A percentile compares a stretch with the other conserved stretches of the same genome.
Evolutionary conservation across 345 rosid genomes (phyloP).

Genomic region (Citrus mangshanensis): DNA sequence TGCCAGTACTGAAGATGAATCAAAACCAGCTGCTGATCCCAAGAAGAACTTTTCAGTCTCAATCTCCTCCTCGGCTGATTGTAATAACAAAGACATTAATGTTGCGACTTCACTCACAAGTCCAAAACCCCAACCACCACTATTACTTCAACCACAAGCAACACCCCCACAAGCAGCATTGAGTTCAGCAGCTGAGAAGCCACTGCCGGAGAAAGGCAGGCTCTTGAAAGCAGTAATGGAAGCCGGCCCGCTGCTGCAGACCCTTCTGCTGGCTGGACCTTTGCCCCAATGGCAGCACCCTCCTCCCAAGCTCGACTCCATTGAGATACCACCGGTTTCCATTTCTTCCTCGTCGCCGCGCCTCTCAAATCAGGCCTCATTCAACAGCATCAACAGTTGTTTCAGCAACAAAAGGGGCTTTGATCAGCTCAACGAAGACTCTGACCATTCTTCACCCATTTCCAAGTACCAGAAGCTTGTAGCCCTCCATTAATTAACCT

Average conservation of each 20-base stretch:
- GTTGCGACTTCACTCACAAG: constrained; percentile 5
- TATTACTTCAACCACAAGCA: neutral
- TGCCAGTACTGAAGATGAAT: constrained; percentile 37
- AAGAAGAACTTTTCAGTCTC: neutral
- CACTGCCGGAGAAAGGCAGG: constrained; percentile 63
- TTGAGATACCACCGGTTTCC: constrained; percentile 63
- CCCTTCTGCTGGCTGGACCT: constrained; percentile 66
- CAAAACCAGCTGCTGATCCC: constrained; percentile 17
- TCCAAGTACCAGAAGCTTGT: constrained; percentile 26
- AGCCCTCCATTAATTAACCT: constrained; percentile 20
- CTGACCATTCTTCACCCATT: constrained; percentile 23
- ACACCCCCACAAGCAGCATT: constrained; percentile 13
- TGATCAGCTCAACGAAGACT: constrained; percentile 23
- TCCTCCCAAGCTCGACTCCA: constrained; percentile 55
- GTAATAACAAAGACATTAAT: neutral
- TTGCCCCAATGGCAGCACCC: constrained; percentile 85
- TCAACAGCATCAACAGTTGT: constrained; percentile 22
- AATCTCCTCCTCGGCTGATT: constrained; percentile 15
- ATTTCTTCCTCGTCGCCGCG: constrained; percentile 38
- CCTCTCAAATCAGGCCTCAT: constrained; percentile 25
- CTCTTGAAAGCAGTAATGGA: constrained; percentile 66
- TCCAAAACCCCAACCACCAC: constrained; percentile 4
- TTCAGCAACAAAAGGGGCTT: constrained; percentile 34
- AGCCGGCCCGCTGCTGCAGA: constrained; percentile 69
- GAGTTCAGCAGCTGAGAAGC: constrained; percentile 38